A percentile compares a stretch with the other conserved stretches of the same genome.
Conservation (phyloP, 1,284 basidiomycete genomes). For the Pisolithus thermaeus region DNA sequence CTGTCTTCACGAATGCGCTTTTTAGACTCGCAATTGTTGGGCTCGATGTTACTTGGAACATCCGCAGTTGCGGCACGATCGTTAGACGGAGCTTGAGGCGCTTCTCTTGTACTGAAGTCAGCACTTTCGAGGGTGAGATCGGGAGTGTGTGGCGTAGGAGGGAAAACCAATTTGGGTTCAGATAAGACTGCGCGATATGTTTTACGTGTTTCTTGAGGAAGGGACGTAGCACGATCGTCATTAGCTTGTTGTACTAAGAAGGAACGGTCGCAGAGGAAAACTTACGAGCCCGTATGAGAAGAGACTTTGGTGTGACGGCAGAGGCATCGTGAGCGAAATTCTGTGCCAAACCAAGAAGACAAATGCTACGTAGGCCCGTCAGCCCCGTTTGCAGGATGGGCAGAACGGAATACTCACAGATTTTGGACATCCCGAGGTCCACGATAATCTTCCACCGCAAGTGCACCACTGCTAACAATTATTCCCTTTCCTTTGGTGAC, state of each 20-base stretch:
- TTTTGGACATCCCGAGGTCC: conserved; percentile 69
- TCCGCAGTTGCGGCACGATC: not conserved
- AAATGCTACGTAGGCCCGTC: conserved; percentile 38
- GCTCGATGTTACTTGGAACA: not conserved
- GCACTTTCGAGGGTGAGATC: not conserved
- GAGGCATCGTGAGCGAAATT: conserved; percentile 59
- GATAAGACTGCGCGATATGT: conserved; percentile 70
- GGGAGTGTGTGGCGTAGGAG: not conserved
- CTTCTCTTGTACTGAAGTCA: not conserved
- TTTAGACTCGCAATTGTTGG: conserved; percentile 1
- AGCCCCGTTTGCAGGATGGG: not conserved
- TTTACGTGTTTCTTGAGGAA: conserved; percentile 41
- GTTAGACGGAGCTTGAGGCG: not conserved
- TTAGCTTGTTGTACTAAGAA: not conserved
- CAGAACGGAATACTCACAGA: conserved; percentile 42
- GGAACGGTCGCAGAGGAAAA: conserved; percentile 8
- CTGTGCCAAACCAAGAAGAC: conserved; percentile 60
- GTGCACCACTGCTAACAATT: conserved; percentile 60
- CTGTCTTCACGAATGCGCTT: conserved; percentile 19
- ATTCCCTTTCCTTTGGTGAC: conserved; percentile 75
- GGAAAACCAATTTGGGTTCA: conserved; percentile 53
- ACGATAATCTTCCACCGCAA: conserved; percentile 53
- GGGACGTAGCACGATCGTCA: not conserved
- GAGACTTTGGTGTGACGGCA: conserved; percentile 55
- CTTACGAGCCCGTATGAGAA: conserved; percentile 70